Percentiles rank a stretch among this genome's conserved stretches.
Evolutionary conservation across 116 monocot genomes (phyloP).

Genomic region (Dioscorea cayenensis): DNA sequence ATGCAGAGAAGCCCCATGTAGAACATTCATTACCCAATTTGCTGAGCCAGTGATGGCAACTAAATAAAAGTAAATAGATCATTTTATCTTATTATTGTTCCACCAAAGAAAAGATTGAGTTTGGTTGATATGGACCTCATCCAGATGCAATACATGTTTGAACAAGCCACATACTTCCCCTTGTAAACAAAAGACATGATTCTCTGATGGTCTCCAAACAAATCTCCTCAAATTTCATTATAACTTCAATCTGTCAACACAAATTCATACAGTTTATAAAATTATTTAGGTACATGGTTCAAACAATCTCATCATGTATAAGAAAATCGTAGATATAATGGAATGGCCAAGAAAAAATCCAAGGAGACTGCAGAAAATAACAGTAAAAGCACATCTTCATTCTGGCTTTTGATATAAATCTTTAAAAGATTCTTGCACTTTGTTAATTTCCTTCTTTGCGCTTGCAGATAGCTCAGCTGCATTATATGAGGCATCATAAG

Average conservation of each 20-base stretch:
- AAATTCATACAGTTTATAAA: not conserved
- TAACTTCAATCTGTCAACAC: conserved; percentile 56
- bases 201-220: conserved; percentile 64
- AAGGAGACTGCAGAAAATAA: not conserved
- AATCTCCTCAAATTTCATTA: conserved; percentile 90
- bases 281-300: not conserved
- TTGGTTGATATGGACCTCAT: not conserved
- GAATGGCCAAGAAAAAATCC: not conserved
- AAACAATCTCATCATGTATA: not conserved
- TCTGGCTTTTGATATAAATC: conserved; percentile 54
- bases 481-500: not conserved
- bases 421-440: conserved; percentile 71
- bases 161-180: conserved; percentile 30
- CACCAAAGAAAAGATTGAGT: too few relatives aligned
- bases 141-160: not conserved
- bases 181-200: conserved; percentile 49
- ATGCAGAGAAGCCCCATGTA: too few relatives aligned
- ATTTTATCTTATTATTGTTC: too few relatives aligned
- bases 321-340: too few relatives aligned
- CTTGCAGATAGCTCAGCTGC: conserved; percentile 52
- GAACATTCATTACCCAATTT: too few relatives aligned
- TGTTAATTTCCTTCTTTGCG: conserved; percentile 40
- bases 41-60: too few relatives aligned
- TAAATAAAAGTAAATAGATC: too few relatives aligned
- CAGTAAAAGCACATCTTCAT: conserved; percentile 65